Evolutionary conservation across 2,329 filamentous ascomycete genomes (phyloP).

Genomic region (Lojkania enalia): DNA sequence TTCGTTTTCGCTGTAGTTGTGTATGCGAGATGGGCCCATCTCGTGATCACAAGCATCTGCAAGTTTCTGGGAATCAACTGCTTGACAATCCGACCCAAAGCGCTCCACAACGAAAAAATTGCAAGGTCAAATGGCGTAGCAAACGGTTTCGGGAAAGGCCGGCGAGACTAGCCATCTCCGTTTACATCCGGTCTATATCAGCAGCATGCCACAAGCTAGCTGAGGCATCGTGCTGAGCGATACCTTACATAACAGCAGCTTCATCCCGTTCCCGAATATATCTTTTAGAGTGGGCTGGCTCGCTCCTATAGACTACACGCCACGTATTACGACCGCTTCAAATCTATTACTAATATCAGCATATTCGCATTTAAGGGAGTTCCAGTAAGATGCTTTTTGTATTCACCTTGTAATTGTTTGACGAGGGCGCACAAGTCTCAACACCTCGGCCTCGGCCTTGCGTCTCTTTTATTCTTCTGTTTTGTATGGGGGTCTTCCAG

Average conservation of each 20-base stretch:
- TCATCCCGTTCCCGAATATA: constrained; percentile 8
- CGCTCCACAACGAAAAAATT: constrained; percentile 29
- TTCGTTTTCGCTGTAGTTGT: constrained; percentile 80
- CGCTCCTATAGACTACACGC: constrained; percentile 6
- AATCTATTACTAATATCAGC: constrained; percentile 1
- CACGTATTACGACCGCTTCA: constrained; percentile 5
- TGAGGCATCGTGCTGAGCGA: no score
- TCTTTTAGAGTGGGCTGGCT: constrained; percentile 5
- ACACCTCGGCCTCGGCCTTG: constrained; percentile 2
- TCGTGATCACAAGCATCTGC: constrained; percentile 91
- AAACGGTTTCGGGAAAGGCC: constrained; percentile 39
- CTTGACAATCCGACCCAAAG: constrained; percentile 68
- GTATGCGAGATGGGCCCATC: constrained; percentile 89
- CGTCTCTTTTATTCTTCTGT: neutral
- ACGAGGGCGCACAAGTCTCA: neutral
- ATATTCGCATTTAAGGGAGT: neutral
- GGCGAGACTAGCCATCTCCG: constrained; percentile 40
- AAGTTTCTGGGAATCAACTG: constrained; percentile 92
- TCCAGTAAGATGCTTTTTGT: neutral
- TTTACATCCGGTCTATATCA: no score
- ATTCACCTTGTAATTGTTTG: constrained; percentile 1
- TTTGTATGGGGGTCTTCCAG: no score
- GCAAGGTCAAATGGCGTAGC: constrained; percentile 31
- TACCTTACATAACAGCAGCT: constrained; percentile 2
- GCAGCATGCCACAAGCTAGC: no score